A percentile compares a stretch with the other conserved stretches of the same genome.
These are phyloP conservation scores for Microcyclospora pomicola DNA, from an alignment of 2,329 filamentous ascomycete genomes.

Conservation along the genomic window DNA sequence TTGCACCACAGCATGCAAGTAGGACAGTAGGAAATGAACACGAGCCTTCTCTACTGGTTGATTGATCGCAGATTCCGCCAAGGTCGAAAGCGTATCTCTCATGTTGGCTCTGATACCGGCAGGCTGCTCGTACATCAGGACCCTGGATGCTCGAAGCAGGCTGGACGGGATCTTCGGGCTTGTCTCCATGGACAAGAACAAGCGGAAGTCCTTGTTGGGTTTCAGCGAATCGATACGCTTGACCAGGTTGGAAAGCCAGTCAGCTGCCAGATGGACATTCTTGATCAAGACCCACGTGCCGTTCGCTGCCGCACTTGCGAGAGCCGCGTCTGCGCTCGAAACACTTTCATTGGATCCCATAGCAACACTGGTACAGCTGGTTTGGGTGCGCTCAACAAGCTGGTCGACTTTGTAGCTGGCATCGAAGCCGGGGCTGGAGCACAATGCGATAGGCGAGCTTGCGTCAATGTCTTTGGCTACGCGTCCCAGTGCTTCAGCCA, in stretches of 20 bases:
- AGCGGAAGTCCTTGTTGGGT: slow-evolving; percentile 78
- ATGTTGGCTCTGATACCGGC: slow-evolving; percentile 94
- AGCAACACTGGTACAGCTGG: slow-evolving; percentile 87
- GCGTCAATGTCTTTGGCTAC: slow-evolving; percentile 76
- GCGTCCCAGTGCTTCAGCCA: slow-evolving; percentile 70
- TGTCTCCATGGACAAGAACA: slow-evolving; percentile 97
- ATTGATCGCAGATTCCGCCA: slow-evolving; percentile 46
- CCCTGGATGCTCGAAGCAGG: slow-evolving; percentile 77
- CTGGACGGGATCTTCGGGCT: slow-evolving; percentile 96
- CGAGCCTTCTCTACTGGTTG: slow-evolving; percentile 81
- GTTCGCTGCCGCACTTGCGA: slow-evolving; percentile 77
- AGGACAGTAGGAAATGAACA: slow-evolving; percentile 80
- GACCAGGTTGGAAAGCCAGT: slow-evolving; percentile 93
- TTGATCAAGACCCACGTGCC: slow-evolving; percentile 97
- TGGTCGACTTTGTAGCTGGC: slow-evolving; percentile 98
- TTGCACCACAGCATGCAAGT: slow-evolving; percentile 91
- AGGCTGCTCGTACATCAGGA: slow-evolving; percentile 96
- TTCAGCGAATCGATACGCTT: slow-evolving; percentile 94
- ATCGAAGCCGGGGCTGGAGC: slow-evolving; percentile 92
- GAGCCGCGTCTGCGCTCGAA: slow-evolving; percentile 86
- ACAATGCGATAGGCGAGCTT: slow-evolving; percentile 74
- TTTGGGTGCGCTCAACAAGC: slow-evolving; percentile 69
- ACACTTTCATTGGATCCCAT: slow-evolving; percentile 97
- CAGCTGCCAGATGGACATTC: slow-evolving; percentile 92
- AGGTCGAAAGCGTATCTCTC: slow-evolving; percentile 86